Evolutionary conservation across 257 asterid genomes (phyloP).

Genomic region (Fraxinus excelsior): DNA sequence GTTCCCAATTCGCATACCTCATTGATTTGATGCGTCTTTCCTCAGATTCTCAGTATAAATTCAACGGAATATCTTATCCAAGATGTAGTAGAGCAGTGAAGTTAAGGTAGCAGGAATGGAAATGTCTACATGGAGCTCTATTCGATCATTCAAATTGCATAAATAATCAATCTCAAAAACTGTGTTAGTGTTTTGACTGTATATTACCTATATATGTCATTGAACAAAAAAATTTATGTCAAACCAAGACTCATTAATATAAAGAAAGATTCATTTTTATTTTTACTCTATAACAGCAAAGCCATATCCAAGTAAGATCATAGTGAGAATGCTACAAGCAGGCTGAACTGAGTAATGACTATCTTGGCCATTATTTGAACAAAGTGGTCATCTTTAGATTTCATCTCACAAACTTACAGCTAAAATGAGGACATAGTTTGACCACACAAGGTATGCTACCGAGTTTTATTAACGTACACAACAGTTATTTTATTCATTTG

Average conservation of each 20-base stretch:
- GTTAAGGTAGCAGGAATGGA: background rate
- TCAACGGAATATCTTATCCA: background rate
- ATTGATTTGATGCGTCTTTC: background rate
- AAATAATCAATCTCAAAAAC: background rate
- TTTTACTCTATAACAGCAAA: background rate
- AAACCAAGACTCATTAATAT: background rate
- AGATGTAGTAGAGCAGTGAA: background rate
- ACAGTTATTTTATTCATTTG: background rate
- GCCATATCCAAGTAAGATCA: background rate
- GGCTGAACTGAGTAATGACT: background rate
- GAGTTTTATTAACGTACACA: slow-evolving; percentile 8
- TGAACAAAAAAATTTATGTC: background rate
- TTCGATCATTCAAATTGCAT: background rate
- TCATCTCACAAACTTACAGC: background rate
- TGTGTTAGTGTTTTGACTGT: background rate
- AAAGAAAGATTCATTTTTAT: background rate
- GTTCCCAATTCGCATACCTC: background rate
- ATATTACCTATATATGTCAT: background rate
- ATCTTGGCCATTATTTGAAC: background rate
- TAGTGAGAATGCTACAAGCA: background rate
- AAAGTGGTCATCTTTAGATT: background rate
- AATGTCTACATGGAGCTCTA: background rate
- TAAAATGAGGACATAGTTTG: background rate
- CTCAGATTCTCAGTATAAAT: background rate
- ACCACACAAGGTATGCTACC: background rate